Conservation (phyloP, 768 basidiomycete genomes). For the Suillus decipiens region DNA sequence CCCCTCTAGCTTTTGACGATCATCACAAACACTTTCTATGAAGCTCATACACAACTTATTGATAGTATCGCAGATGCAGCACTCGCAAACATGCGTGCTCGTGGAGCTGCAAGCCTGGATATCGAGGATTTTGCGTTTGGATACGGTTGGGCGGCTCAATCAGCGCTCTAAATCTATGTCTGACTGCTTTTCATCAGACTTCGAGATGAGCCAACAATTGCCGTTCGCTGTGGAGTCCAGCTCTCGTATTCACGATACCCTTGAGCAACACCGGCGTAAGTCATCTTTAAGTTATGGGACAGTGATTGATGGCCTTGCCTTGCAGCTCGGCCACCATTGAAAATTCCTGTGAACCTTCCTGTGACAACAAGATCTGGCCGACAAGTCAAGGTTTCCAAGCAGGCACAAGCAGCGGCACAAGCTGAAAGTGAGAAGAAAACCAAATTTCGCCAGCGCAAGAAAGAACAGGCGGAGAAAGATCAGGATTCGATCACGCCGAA, state of each 20-base stretch:
- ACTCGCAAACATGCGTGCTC: conserved; percentile 24
- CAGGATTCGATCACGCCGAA: neutral
- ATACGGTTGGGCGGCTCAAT: conserved; percentile 23
- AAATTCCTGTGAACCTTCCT: conserved; percentile 12
- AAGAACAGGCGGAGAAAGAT: conserved; percentile 13
- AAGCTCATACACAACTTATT: conserved; percentile 30
- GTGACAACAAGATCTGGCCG: conserved; percentile 26
- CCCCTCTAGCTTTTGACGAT: conserved; percentile 28
- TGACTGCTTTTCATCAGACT: conserved; percentile 19
- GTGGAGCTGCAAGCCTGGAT: conserved; percentile 18
- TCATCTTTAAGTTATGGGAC: neutral
- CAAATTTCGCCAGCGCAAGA: neutral
- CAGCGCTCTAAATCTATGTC: neutral
- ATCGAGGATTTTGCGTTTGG: conserved; percentile 32
- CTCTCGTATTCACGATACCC: conserved; percentile 24
- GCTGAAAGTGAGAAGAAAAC: conserved; percentile 6
- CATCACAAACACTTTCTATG: conserved; percentile 33
- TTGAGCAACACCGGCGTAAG: conserved; percentile 19
- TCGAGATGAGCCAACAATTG: conserved; percentile 32
- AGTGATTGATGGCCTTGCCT: conserved; percentile 11
- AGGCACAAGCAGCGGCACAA: conserved; percentile 19
- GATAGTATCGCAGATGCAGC: conserved; percentile 29
- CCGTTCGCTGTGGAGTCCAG: conserved; percentile 30
- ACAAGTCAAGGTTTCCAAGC: conserved; percentile 22
- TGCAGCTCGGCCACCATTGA: conserved; percentile 17